Evolutionary conservation across 2,329 filamentous ascomycete genomes (phyloP), one percentile per base, ranked within the genome.

Genomic region (Botrytis byssoidea): DNA sequence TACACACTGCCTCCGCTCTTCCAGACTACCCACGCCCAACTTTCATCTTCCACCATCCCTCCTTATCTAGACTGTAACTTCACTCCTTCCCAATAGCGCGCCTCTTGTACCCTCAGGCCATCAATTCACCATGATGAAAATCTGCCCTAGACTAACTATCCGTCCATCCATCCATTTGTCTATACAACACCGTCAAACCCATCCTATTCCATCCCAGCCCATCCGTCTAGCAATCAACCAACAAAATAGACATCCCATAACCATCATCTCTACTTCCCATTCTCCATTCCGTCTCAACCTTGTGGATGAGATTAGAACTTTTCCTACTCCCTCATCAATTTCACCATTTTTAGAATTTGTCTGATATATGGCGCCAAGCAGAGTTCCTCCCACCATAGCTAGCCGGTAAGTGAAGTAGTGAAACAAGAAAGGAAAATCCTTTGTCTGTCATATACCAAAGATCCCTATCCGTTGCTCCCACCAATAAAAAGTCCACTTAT

Each of bases 281-380:
- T 65, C 37, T 64, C n/a, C 70, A 59, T 44, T 48, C 63, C n/a
- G 18, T 32, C n/a, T 60, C 48, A 69, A 18, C 25, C 46, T 70
- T 29, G 55, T 55, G 22, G 40, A 32, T 51, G 32, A 42, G 37
- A 20, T n/a, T 32, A 46, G 40, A 29, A 44, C 44, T 40, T 51
- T 69, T 48, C 44, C 35, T 32, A 25, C 59, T 32, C 40, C 59
- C 69, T 46, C 70, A 44, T 70, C 48, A 48, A 60, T 67, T 57
- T 66, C 46, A 63, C 72, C 71, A 55, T 66, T 55, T 55, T 40
- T 51, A 46, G 18, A 66, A 68, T 73, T 71, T 77, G 77, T 76
- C 76, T 78, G 77, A 77, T 78, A 77, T 74, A 79, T 76, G 75
- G 74, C 73, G 75, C 74, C 69, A 64, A 76, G 72, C 65, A 73